Percentiles rank a stretch among this genome's conserved stretches.
These are phyloP conservation scores for Hyaloscypha variabilis DNA, from an alignment of 495 filamentous ascomycete genomes.

Conservation along the genomic window DNA sequence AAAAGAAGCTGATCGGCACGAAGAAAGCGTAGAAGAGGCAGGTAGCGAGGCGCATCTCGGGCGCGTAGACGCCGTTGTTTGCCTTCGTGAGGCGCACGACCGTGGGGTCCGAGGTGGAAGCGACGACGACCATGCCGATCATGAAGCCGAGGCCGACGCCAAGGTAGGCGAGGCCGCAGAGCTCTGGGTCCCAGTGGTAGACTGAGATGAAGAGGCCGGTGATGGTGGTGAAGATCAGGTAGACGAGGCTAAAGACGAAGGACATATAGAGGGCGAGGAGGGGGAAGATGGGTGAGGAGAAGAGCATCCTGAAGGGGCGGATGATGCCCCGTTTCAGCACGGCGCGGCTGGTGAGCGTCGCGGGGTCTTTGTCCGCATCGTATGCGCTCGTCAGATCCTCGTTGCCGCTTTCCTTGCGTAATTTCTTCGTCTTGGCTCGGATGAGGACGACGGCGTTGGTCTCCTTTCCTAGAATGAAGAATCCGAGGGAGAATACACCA, in stretches of 20 bases:
- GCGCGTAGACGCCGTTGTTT: conserved; percentile 54
- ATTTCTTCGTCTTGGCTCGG: conserved; percentile 43
- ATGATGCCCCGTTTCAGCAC: conserved; percentile 41
- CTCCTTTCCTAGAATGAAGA: conserved; percentile 52
- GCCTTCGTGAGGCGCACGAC: conserved; percentile 39
- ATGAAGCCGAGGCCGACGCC: conserved; percentile 47
- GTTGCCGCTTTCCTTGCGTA: conserved; percentile 33
- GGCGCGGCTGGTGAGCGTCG: conserved; percentile 17
- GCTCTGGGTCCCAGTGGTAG: conserved; percentile 49
- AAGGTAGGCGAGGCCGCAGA: conserved; percentile 45
- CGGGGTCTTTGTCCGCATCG: conserved; percentile 20
- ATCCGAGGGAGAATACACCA: conserved; percentile 36
- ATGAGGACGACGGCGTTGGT: conserved; percentile 55
- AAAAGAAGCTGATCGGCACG: conserved; percentile 52
- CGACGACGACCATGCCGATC: conserved; percentile 28
- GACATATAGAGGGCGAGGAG: conserved; percentile 70
- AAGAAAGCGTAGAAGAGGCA: conserved; percentile 43
- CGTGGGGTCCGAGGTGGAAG: conserved; percentile 39
- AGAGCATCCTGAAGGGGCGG: conserved; percentile 50
- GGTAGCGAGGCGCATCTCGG: conserved; percentile 53
- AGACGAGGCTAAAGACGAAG: conserved; percentile 75
- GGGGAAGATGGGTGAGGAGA: conserved; percentile 60
- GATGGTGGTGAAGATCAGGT: conserved; percentile 76
- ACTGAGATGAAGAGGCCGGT: conserved; percentile 55
- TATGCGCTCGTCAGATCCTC: conserved; percentile 38